phyloP scores from a whole-genome alignment of 2,329 filamentous ascomycete genomes.

The Cladophialophora bantiana region DNA sequence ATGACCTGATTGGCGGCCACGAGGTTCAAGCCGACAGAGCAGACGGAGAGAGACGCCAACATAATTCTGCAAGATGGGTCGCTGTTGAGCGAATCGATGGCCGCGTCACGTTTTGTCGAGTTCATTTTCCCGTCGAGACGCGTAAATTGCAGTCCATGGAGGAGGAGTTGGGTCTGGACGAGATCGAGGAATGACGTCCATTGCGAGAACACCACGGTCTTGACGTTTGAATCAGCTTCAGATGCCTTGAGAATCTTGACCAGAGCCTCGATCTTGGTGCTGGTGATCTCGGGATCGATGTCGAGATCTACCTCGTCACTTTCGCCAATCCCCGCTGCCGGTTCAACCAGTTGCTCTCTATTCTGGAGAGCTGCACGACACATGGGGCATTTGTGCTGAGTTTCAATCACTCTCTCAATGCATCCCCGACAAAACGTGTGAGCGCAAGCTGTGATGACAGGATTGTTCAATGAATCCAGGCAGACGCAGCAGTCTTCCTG shows the following conservation, averaged over 20 bases:
- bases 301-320: constrained; percentile 56
- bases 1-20: constrained; percentile 87
- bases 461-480: constrained; percentile 72
- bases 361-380: constrained; percentile 74
- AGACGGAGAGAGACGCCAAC: constrained; percentile 81
- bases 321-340: constrained; percentile 64
- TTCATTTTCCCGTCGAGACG: constrained; percentile 84
- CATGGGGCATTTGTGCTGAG: constrained; percentile 83
- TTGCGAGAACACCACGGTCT: constrained; percentile 82
- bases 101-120: constrained; percentile 71
- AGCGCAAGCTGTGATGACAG: constrained; percentile 84
- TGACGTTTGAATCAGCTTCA: constrained; percentile 69
- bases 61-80: constrained; percentile 75
- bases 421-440: constrained; percentile 79
- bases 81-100: constrained; percentile 70
- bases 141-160: constrained; percentile 67
- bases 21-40: constrained; percentile 84
- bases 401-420: constrained; percentile 75
- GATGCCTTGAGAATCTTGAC: constrained; percentile 76
- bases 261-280: constrained; percentile 82
- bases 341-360: constrained; percentile 67
- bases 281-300: constrained; percentile 70
- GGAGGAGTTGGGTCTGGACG: constrained; percentile 71
- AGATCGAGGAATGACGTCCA: constrained; percentile 82
- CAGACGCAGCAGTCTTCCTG: constrained; percentile 87